Conservation (phyloP, 371 early-diverging fungal genomes). For the Blakeslea trispora region DNA sequence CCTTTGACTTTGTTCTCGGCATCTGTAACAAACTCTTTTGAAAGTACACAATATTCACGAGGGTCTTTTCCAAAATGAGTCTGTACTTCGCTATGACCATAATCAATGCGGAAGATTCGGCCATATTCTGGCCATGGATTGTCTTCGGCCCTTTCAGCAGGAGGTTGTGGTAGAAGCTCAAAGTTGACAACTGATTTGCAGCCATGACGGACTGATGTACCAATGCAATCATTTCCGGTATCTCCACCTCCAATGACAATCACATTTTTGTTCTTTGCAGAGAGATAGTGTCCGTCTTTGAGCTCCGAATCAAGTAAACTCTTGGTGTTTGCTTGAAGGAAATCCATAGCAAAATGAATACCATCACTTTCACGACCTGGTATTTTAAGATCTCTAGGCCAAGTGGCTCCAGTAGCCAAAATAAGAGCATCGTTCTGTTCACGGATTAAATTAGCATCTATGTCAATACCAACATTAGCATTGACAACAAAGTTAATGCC, state of each 20-base stretch:
- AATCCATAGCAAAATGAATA: slow-evolving; percentile 98
- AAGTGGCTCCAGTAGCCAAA: slow-evolving; percentile 94
- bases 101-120: slow-evolving; percentile 92
- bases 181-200: slow-evolving; percentile 92
- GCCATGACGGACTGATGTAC: slow-evolving; percentile 91
- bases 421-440: slow-evolving; percentile 79
- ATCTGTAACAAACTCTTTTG: slow-evolving; percentile 92
- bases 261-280: slow-evolving; percentile 91
- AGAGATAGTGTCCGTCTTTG: slow-evolving; percentile 73
- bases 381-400: slow-evolving; percentile 94
- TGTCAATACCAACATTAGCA: slow-evolving; percentile 84
- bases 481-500: slow-evolving; percentile 87
- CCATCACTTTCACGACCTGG: slow-evolving; percentile 86
- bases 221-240: slow-evolving; percentile 96
- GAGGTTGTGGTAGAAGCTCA: slow-evolving; percentile 93
- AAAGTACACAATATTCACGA: slow-evolving; percentile 89
- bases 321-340: slow-evolving; percentile 88
- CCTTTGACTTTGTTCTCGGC: slow-evolving; percentile 83
- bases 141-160: slow-evolving; percentile 74
- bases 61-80: slow-evolving; percentile 91
- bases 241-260: slow-evolving; percentile 98
- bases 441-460: slow-evolving; percentile 67
- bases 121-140: slow-evolving; percentile 98
- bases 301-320: slow-evolving; percentile 77
- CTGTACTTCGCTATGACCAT: slow-evolving; percentile 92